Evolutionary conservation across 345 rosid genomes (phyloP), one percentile per base, ranked within the genome.

Genomic region (Raphanus raphanistrum): DNA sequence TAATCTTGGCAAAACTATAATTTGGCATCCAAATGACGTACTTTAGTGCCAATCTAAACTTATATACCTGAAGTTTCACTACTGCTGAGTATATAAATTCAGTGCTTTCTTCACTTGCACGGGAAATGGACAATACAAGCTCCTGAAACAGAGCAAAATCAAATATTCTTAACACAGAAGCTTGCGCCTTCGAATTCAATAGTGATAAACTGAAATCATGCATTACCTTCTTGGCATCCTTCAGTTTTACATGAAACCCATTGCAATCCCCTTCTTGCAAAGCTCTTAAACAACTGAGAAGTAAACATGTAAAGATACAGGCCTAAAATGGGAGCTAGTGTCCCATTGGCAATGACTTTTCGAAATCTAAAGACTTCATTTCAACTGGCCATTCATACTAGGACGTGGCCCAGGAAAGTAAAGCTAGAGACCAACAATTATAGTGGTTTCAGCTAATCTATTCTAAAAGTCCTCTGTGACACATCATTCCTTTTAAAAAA

Each of bases 51-150:
- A 28, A 73, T 43, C 63, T 15, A 35, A 41, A 58, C 29, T 17
- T 73, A n/a, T 50, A 48, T 75, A 94, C 98, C 97, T 92, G 98
- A 73, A 94, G 94, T 76, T 89, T 92, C 64, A 87, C 86, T 64
- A 92, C 82, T 72, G 95, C 83, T 28, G 93, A 92, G 82, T 86
- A 89, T 83, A 94, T 89, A 77, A 80, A 84, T 75, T 86, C 97
- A 4, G 95, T 94, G 88, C 95, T 89, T 78, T 94, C 98, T 82
- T 87, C 90, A 72, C 97, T 94, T 72, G 95, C 93, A 79, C 77
- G 84, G 79, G 93, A 89, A 57, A 92, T 83, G 72, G 88, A 87
- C 78, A 86, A 78, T 52, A 88, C 85, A 80, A 92, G 98, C 84
- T 87, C 97, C 98, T 94, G 70, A 71, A 52, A 81, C 66, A 52